Evolutionary conservation across 208 protist species (phyloP).

Genomic region (Strigomonas culicis): DNA sequence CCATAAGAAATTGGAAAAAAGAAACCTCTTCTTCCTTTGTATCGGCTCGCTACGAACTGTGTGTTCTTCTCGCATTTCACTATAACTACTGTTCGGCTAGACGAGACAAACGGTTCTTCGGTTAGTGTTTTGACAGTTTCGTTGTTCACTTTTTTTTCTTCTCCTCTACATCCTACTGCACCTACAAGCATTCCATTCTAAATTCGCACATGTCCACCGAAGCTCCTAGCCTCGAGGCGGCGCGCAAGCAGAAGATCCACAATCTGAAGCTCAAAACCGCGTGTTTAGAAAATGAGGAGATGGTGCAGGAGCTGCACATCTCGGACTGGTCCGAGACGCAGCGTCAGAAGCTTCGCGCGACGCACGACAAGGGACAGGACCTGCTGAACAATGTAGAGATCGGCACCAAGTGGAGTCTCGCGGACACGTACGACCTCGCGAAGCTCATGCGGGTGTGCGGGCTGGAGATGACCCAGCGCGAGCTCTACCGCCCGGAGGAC

Average conservation of each 20-base stretch:
- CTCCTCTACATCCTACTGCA: background rate
- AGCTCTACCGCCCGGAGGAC: constrained; percentile 80
- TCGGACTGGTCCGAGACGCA: constrained; percentile 83
- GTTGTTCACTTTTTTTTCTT: background rate
- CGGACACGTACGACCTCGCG: constrained; percentile 73
- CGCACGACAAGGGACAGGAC: constrained; percentile 76
- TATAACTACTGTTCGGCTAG: too few relatives aligned
- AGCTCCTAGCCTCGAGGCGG: constrained; percentile 73
- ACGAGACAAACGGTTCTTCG: too few relatives aligned
- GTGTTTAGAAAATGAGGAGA: constrained; percentile 76
- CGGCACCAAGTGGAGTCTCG: constrained; percentile 83
- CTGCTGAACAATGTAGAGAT: constrained; percentile 63
- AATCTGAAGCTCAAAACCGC: constrained; percentile 86
- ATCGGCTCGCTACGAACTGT: too few relatives aligned
- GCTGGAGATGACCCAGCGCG: constrained; percentile 75
- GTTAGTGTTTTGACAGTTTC: background rate
- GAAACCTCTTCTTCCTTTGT: too few relatives aligned
- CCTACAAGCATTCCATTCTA: constrained; percentile 2
- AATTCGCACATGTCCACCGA: constrained; percentile 13
- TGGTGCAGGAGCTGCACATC: constrained; percentile 80
- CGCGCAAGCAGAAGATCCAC: constrained; percentile 86
- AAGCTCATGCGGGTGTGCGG: constrained; percentile 71
- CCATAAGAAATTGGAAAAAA: too few relatives aligned
- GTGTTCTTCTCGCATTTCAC: too few relatives aligned
- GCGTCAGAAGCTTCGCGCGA: constrained; percentile 64